A percentile compares a stretch with the other conserved stretches of the same genome.
phyloP scores from a whole-genome alignment of 164 flowering plant species.

The Buxus sempervirens region DNA sequence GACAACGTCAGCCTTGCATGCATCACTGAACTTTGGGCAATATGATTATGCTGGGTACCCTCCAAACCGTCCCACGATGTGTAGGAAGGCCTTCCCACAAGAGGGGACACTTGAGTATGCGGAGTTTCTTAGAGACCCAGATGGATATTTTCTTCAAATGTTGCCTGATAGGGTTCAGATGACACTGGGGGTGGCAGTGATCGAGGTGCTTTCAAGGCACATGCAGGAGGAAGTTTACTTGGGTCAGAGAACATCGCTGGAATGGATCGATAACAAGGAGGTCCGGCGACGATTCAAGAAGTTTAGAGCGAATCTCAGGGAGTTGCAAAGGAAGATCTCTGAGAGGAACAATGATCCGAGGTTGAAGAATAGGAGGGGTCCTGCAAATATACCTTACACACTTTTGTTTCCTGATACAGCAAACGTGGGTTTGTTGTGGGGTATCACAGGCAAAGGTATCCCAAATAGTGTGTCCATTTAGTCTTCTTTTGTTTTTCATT shows the following conservation, averaged over 20 bases:
- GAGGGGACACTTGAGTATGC: conserved; percentile 47
- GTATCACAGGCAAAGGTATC: conserved; percentile 32
- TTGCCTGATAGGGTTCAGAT: conserved; percentile 26
- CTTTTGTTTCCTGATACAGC: conserved; percentile 24
- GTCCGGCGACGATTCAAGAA: conserved; percentile 25
- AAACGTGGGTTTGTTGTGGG: conserved; percentile 3
- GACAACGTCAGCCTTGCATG: conserved; percentile 64
- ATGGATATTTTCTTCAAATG: conserved; percentile 39
- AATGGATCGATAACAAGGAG: conserved; percentile 44
- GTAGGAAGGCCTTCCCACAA: conserved; percentile 44
- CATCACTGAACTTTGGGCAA: conserved; percentile 64
- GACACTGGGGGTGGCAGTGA: conserved; percentile 19
- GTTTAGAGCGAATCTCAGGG: conserved; percentile 31
- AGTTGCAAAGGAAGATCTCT: conserved; percentile 36
- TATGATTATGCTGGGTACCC: conserved; percentile 53
- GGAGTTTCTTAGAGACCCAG: conserved; percentile 45
- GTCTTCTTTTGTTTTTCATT: background rate
- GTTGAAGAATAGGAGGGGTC: conserved; percentile 39
- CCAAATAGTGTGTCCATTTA: conserved; percentile 32
- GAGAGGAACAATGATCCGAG: conserved; percentile 37
- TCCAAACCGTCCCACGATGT: conserved; percentile 48
- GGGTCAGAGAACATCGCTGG: conserved; percentile 40
- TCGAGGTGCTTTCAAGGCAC: conserved; percentile 49
- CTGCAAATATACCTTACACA: conserved; percentile 25
- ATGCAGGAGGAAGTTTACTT: conserved; percentile 52